Conservation (phyloP, 441 rosid genomes). For the Euphorbia schlechtendalii region DNA sequence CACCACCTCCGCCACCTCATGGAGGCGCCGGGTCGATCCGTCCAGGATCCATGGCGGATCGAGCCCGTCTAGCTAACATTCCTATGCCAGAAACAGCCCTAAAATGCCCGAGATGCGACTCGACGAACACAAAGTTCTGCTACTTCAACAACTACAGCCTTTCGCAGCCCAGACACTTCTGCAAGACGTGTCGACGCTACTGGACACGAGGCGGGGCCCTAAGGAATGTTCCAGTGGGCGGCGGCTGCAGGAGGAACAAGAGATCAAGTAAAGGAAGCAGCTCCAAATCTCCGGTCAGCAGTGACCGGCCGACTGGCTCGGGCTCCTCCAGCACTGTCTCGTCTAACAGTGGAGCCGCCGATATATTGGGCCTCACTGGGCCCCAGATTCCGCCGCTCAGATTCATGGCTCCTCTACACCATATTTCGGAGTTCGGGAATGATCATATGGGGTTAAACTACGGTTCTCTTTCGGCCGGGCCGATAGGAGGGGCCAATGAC, state of each 20-base stretch:
- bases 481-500: conserved; percentile 40
- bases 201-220: conserved; percentile 98
- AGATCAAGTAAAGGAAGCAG: conserved; percentile 52
- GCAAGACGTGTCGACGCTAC: conserved; percentile 90
- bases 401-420: conserved; percentile 59
- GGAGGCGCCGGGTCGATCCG: conserved; percentile 64
- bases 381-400: conserved; percentile 46
- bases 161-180: conserved; percentile 93
- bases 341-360: conserved; percentile 35
- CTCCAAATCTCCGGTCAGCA: conserved; percentile 42
- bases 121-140: conserved; percentile 89
- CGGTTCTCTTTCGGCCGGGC: conserved; percentile 34
- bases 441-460: conserved; percentile 45
- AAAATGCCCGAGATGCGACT: conserved; percentile 92
- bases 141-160: too few species aligned
- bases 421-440: conserved; percentile 37
- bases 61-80: conserved; percentile 78
- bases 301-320: conserved; percentile 32
- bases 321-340: conserved; percentile 40
- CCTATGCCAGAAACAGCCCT: conserved; percentile 65
- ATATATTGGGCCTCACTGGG: conserved; percentile 37
- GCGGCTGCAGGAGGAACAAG: conserved; percentile 88
- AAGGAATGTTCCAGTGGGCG: conserved; percentile 82
- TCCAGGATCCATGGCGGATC: conserved; percentile 86
- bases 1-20: conserved; percentile 43